Base-by-base conservation (phyloP, 345 rosid species). In the Conringia planisiliqua region DNA sequence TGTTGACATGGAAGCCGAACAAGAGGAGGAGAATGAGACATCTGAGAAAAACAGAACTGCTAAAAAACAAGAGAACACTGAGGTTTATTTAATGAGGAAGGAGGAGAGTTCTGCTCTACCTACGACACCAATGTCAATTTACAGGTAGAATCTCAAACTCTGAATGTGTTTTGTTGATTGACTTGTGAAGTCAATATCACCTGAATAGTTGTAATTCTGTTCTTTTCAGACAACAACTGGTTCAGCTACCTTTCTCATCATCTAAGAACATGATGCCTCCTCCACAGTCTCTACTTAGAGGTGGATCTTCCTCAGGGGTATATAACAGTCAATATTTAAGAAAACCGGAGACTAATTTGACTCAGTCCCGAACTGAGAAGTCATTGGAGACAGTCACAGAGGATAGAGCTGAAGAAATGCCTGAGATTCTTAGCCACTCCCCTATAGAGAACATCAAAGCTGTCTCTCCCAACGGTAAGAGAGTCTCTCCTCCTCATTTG, bases 381-480 rank as follows among this genome's bases (percentile, higher is more conserved):
- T 44, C 71, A 52, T 74, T 81, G 29, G 84, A 85, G 75, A 65
- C 67, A 13, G 62, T 74, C 30, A 56, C 75, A 6, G 96, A 88
- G 35, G 90, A 87, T 2, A 82, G 85, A 55, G 48, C 24, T 22
- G 64, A 69, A 69, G 65, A 71, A 20, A 83, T 89, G 77, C 97
- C 97, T 0, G 91, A 89, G 72, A 85, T 88, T 72, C 87, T 95
- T 26, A 59, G 43, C 26, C 57, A 66, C 17, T 66, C 81, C 2
- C 91, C 93, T 4, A 54, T 44, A 13, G 48, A 79, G 2, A 83
- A 77, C 47, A 42, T 80, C 60, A 96, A 89, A 81, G 76, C 84
- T 9, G 78, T 77, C 62, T 92, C 98, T 68, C 98, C 99, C 46
- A 96, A 92, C 70, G 82, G 95, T 66, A 96, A 92, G 89, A 92